Base-by-base conservation (phyloP, 1,284 basidiomycete genomes). In the Paramarasmius palmivorus region DNA sequence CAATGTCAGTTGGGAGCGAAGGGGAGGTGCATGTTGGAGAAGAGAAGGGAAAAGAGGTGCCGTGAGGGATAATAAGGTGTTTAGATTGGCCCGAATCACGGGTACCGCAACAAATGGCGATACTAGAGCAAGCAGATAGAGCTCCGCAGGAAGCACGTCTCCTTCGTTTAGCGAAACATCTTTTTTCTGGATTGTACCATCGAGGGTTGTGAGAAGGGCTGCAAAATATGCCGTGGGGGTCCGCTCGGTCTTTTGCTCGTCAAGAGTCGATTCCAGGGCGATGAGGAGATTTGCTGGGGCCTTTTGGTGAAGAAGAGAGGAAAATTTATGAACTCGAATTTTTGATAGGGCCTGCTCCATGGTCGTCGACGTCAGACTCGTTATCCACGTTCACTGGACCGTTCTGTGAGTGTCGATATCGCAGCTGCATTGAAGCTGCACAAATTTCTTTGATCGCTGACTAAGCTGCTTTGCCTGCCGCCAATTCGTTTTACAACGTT, bases 201-300 rank as follows among this genome's bases (percentile, higher is more conserved):
- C 88, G 26, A 94, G 77, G 3, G 90, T 88, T 4, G 91, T 91
- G 44, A 93, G 74, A 52, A 98, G 77, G 0, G 90, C 88, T 19
- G 92, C 88, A 71, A 95, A 94, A 76, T 97, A 96, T 36, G 93
- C 93, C 1, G 92, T 93, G 9, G 93, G 77, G 4, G 84, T 82
- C 36, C 71, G 71, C 52, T 88, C 80, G n/a, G 84, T 74, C 57
- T 81, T 79, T 59, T 93, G 90, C 61, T 95, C 90, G 50, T 81
- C 76, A 62, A 99, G 82, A 10, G 95, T 96, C 2, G 85, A 80
- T 70, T 99, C 97, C 63, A 99, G 80, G 15, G 95, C 97, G 53
- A 81, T 74, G 40, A 99, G 82, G 19, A 99, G 84, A 52, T 86
- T 88, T 14, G 97, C 97, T 2, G 95, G 94, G 49, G 90, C 84